A percentile compares a stretch with the other conserved stretches of the same genome.
Conservation (phyloP, 164 flowering plant species). For the Piper longum region DNA sequence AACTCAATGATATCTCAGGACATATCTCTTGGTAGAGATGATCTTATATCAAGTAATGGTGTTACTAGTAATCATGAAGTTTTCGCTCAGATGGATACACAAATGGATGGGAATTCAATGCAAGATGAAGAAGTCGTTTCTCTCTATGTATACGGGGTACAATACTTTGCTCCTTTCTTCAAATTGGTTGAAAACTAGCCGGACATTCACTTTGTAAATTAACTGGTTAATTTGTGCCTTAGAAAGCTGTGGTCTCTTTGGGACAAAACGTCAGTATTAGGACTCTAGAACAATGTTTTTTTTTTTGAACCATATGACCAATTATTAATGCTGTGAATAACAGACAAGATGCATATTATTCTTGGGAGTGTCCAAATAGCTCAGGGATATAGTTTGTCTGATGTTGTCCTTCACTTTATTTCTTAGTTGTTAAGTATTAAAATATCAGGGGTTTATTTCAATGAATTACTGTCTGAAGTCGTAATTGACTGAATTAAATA, state of each 20-base stretch:
- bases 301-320: no score
- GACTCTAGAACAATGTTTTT: no score
- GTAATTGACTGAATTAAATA: no score
- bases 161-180: conserved; percentile 6
- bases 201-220: background rate
- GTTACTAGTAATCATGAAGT: conserved; percentile 7
- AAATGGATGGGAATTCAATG: conserved; percentile 11
- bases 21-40: conserved; percentile 18
- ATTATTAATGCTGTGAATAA: no score
- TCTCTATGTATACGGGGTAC: conserved; percentile 81
- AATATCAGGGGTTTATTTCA: no score
- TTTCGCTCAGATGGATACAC: conserved; percentile 13
- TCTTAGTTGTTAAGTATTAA: no score
- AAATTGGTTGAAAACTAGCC: background rate
- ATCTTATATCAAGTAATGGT: conserved; percentile 13
- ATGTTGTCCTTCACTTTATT: no score
- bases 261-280: background rate
- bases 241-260: background rate
- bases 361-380: no score
- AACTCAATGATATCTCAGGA: conserved; percentile 10
- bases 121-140: conserved; percentile 20
- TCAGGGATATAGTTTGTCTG: no score
- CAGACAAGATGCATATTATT: no score
- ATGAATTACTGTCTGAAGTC: no score
- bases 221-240: background rate